Evolutionary conservation across 768 basidiomycete genomes (phyloP).

Genomic region (Exidia glandulosa): DNA sequence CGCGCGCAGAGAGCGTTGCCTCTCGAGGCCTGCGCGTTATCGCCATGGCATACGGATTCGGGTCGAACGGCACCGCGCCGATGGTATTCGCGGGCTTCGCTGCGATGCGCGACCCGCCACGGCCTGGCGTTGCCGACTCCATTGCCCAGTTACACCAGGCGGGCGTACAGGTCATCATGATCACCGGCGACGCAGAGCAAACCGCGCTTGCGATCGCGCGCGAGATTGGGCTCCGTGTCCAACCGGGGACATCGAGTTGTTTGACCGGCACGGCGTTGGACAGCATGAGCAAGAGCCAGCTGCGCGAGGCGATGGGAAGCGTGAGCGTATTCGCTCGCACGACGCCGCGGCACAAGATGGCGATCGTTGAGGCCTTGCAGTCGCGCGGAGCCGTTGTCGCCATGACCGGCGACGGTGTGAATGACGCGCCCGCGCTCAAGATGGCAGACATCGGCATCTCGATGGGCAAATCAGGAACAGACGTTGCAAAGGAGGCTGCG

Average conservation of each 20-base stretch:
- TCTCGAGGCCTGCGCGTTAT: slow-evolving; percentile 74
- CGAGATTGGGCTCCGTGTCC: slow-evolving; percentile 71
- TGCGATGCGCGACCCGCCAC: slow-evolving; percentile 91
- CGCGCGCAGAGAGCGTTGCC: slow-evolving; percentile 62
- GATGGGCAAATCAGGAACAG: slow-evolving; percentile 98
- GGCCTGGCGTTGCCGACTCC: slow-evolving; percentile 87
- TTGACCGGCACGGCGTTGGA: slow-evolving; percentile 82
- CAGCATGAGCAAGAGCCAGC: slow-evolving; percentile 65
- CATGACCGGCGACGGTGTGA: slow-evolving; percentile 58
- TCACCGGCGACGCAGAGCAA: slow-evolving; percentile 88
- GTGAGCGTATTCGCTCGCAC: slow-evolving; percentile 91
- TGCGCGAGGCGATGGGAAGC: slow-evolving; percentile 69
- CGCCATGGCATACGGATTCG: slow-evolving; percentile 84
- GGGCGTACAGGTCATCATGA: slow-evolving; percentile 96
- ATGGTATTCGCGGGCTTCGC: slow-evolving; percentile 88
- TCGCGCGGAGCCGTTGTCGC: slow-evolving; percentile 81
- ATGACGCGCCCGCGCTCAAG: slow-evolving; percentile 93
- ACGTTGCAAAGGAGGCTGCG: slow-evolving; percentile 96
- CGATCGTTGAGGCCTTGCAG: slow-evolving; percentile 91
- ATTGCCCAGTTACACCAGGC: slow-evolving; percentile 70
- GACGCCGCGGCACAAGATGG: slow-evolving; percentile 96
- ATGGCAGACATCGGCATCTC: slow-evolving; percentile 97
- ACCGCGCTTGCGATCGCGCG: slow-evolving; percentile 85
- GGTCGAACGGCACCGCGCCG: slow-evolving; percentile 17
- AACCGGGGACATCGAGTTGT: slow-evolving; percentile 27